Evolutionary conservation across 164 flowering plant species (phyloP).

Genomic region (Chimonanthus praecox): DNA sequence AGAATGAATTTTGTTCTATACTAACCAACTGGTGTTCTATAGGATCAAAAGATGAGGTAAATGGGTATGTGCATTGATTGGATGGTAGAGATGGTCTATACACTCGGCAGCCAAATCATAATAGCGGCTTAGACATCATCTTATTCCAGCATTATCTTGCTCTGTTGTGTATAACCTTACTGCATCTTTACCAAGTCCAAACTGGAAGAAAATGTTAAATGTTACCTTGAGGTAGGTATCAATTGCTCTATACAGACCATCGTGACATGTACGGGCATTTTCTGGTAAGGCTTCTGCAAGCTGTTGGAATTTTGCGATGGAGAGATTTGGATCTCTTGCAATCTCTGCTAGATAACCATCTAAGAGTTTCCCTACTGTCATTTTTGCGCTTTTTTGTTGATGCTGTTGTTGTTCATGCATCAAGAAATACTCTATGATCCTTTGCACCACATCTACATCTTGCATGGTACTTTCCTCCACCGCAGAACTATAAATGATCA

Average conservation of each 20-base stretch:
- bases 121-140: background rate
- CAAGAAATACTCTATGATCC: slow-evolving; percentile 66
- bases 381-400: slow-evolving; percentile 28
- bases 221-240: slow-evolving; percentile 82
- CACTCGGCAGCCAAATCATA: background rate
- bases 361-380: slow-evolving; percentile 49
- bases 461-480: slow-evolving; percentile 45
- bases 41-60: too few species aligned
- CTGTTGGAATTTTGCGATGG: slow-evolving; percentile 57
- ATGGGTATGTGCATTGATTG: background rate
- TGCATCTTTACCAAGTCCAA: background rate
- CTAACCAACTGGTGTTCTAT: too few species aligned
- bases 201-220: background rate
- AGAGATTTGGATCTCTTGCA: slow-evolving; percentile 65
- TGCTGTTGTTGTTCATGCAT: slow-evolving; percentile 62
- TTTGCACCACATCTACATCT: slow-evolving; percentile 54
- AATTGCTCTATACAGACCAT: slow-evolving; percentile 86
- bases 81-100: background rate
- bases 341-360: slow-evolving; percentile 78
- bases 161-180: too few species aligned
- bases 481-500: background rate
- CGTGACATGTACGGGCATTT: slow-evolving; percentile 59
- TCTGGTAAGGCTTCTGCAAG: slow-evolving; percentile 63
- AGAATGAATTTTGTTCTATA: too few species aligned
- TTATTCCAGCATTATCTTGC: background rate